These are phyloP conservation scores for Cymbidium sinense DNA, from an alignment of 106 monocot genomes.

Conservation along the genomic window DNA sequence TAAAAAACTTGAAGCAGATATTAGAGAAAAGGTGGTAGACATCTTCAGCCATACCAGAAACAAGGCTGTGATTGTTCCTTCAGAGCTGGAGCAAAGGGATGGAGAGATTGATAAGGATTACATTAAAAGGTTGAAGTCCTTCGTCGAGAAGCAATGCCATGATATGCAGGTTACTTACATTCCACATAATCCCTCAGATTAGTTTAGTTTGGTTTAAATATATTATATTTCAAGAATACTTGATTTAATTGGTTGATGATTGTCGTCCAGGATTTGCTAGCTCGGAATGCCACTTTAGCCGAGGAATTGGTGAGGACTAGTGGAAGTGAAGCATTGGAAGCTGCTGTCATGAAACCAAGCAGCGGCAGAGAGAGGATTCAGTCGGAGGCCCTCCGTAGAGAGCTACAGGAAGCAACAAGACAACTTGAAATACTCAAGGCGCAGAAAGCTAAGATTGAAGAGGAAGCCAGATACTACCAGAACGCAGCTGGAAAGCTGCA, in stretches of 20 bases:
- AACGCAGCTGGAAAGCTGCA: conserved; percentile 77
- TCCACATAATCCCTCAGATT: not conserved
- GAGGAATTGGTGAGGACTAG: conserved; percentile 65
- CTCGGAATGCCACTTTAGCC: conserved; percentile 78
- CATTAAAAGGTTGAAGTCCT: conserved; percentile 65
- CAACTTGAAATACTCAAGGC: conserved; percentile 51
- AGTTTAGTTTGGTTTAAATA: no score
- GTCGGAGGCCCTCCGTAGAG: conserved; percentile 48
- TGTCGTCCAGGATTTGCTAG: conserved; percentile 51
- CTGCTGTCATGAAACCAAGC: conserved; percentile 32
- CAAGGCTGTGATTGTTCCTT: conserved; percentile 55
- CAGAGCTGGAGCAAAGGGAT: conserved; percentile 75
- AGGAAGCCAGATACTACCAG: conserved; percentile 45
- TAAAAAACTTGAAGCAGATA: conserved; percentile 50
- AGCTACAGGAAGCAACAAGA: conserved; percentile 62
- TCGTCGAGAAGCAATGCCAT: conserved; percentile 82
- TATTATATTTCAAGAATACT: no score
- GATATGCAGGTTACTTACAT: conserved; percentile 87
- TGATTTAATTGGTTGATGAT: not conserved
- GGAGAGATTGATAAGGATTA: conserved; percentile 75
- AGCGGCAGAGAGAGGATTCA: conserved; percentile 58
- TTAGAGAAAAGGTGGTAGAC: conserved; percentile 68
- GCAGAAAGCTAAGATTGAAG: conserved; percentile 66
- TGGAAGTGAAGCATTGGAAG: conserved; percentile 24
- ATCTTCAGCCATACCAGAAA: conserved; percentile 64